Evolutionary conservation across 192 early-diverging fungal species (phyloP), one percentile per base, ranked within the genome.

Genomic region (Tieghemiomyces parasiticus): DNA sequence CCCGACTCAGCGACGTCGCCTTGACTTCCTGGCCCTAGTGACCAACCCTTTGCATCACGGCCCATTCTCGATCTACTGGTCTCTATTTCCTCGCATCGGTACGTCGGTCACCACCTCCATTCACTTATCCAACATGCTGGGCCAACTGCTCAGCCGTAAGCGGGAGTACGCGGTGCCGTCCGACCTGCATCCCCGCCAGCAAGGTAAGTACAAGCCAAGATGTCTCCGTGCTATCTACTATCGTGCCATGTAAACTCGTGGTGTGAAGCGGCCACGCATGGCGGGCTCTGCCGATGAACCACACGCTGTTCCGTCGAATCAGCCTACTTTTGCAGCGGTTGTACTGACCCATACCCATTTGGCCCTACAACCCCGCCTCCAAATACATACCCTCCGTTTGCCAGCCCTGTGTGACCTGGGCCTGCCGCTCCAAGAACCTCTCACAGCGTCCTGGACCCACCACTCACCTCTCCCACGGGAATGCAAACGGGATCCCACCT

Each of bases 391-490:
- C 20, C 20, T n/a, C 19, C 31, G 31, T 56, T 13, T 29, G 26
- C 50, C 16, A 56, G 54, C 20, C 9, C 54, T 56, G 20, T 34
- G 4, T 31, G 34, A 31, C 3, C 16, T 56, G 54, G 54, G 54
- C 19, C 54, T 56, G 20, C 54, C 54, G 8, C 34, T 56, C 6
- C 29, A 24, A 2, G 31, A 33, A 20, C 54, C 54, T 3, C 34
- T 56, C 9, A 16, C 24, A n/a, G 54, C 32, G 16, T 33, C 54
- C 2, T 56, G 54, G 54, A 33, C 54, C 31, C 54, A 56, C 32
- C 54, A 56, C 31, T 33, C 54, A 1, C 54, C 54, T 16, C 8
- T 56, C 24, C 54, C 54, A 13, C 9, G 29, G 1, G 19, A 14
- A 8, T 56, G 54, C 54, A 52, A 24, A 52, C 28, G 32, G 29